phyloP scores from a whole-genome alignment of 768 basidiomycete species.

The Rhizopogon roseolus region DNA sequence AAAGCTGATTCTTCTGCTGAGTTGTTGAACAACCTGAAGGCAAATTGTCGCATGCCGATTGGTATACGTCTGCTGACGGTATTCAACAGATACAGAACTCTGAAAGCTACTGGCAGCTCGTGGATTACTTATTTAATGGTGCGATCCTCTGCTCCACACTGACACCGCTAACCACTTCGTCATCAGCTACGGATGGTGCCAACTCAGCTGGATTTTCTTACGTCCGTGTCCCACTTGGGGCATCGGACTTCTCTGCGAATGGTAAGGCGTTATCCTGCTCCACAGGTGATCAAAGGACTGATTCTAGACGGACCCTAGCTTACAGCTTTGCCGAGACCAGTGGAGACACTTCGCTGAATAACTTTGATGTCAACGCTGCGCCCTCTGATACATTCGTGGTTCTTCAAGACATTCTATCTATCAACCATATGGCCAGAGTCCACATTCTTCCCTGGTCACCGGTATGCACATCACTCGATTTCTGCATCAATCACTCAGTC shows the following conservation, averaged over 20 bases:
- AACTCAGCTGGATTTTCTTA: slow-evolving; percentile 65
- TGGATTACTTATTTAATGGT: slow-evolving; percentile 54
- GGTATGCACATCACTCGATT: slow-evolving; percentile 31
- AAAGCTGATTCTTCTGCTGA: slow-evolving; percentile 70
- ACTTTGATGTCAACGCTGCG: slow-evolving; percentile 52
- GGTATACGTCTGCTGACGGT: neutral
- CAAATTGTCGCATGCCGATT: slow-evolving; percentile 14
- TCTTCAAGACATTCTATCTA: slow-evolving; percentile 55
- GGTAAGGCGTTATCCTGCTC: slow-evolving; percentile 30
- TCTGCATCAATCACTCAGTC: neutral
- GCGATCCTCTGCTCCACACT: neutral
- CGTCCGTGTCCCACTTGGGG: slow-evolving; percentile 65
- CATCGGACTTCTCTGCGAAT: slow-evolving; percentile 64
- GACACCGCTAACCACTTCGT: neutral
- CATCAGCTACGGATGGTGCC: slow-evolving; percentile 49
- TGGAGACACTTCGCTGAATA: slow-evolving; percentile 53
- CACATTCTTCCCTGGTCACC: slow-evolving; percentile 74
- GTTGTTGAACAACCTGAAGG: slow-evolving; percentile 62
- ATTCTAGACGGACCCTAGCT: slow-evolving; percentile 25
- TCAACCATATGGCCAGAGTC: slow-evolving; percentile 49
- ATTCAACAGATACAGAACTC: slow-evolving; percentile 40
- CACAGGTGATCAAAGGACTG: neutral
- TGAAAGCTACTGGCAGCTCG: slow-evolving; percentile 51
- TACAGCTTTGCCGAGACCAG: slow-evolving; percentile 65
- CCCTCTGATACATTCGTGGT: slow-evolving; percentile 63